Conservation (phyloP, 148 eudicot species). For the Rhododendron williamsianum region DNA sequence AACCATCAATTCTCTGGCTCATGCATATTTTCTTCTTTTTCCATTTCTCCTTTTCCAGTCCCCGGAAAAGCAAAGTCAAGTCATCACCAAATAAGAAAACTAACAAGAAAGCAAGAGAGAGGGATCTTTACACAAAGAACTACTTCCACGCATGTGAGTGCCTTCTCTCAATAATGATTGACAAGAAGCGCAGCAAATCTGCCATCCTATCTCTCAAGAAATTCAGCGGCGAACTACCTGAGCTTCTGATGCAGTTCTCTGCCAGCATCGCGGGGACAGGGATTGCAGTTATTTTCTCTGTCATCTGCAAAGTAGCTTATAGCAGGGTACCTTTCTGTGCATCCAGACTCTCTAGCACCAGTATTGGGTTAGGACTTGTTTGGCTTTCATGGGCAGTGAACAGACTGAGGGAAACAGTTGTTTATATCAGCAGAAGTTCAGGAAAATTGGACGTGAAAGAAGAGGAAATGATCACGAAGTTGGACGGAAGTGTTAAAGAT, state of each 20-base stretch:
- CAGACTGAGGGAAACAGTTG: slow-evolving; percentile 49
- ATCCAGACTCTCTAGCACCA: slow-evolving; percentile 45
- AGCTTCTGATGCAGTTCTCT: slow-evolving; percentile 62
- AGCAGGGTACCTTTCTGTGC: slow-evolving; percentile 45
- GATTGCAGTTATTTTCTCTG: slow-evolving; percentile 63
- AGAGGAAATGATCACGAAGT: slow-evolving; percentile 46
- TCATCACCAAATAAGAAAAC: slow-evolving; percentile 31
- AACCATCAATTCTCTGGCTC: neutral
- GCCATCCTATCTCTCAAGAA: slow-evolving; percentile 49
- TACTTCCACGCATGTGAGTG: slow-evolving; percentile 62
- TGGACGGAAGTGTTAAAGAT: slow-evolving; percentile 50
- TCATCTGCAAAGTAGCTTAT: slow-evolving; percentile 47
- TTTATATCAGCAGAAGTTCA: slow-evolving; percentile 47
- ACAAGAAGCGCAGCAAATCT: slow-evolving; percentile 44
- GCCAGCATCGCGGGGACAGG: slow-evolving; percentile 88
- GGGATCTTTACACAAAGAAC: slow-evolving; percentile 42
- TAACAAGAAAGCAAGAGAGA: slow-evolving; percentile 31
- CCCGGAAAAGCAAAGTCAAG: slow-evolving; percentile 32
- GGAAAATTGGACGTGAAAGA: slow-evolving; percentile 34
- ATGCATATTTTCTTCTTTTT: neutral
- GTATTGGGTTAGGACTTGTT: slow-evolving; percentile 66
- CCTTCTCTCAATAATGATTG: slow-evolving; percentile 58
- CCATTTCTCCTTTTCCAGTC: slow-evolving; percentile 28
- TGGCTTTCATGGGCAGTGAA: slow-evolving; percentile 78
- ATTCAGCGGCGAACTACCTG: slow-evolving; percentile 61